Evolutionary conservation across 495 filamentous ascomycete species (phyloP), one percentile per base, ranked within the genome.

Genomic region (Chlorociboria aeruginascens): DNA sequence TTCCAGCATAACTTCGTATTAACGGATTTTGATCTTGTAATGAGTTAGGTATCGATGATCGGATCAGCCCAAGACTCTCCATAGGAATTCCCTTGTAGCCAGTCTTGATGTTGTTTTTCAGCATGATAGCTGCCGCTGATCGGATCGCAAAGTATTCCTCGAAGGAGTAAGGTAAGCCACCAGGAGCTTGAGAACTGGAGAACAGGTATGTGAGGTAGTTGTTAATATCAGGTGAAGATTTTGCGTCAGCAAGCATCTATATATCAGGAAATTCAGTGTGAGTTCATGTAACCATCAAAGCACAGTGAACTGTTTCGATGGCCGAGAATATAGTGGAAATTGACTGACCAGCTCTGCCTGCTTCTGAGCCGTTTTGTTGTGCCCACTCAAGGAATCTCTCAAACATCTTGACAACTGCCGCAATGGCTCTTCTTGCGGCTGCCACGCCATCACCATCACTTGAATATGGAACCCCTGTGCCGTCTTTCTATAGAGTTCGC

Each of bases 171-270:
- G 69, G 70, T 40, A 89, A 58, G 1, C 67, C 70, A 9, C 72
- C 54, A 12, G 83, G 78, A 32, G 73, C 66, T 48, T 79, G 71
- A 47, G 77, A 64, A 44, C 79, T 86, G 41, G 82, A 85, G 63
- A 93, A 84, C 14, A 99, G 74, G 61, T 88, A 96, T 42, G 86
- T 83, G 40, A 99, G 77, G 62, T 99, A 99, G 65, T 96, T 96
- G 66, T 90, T 86, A 71, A 96, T 87, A 63, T 96, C 90, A 8
- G 90, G 90, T 12, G 82, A 93, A 11, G 77, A 69, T 62, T 89
- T 90, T 32, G 93, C 92, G 71, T 93, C 85, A 45, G 79, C 73
- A 56, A 99, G 85, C 88, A 97, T 93, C 92, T 98, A 60, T 45
- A 61, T 58, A 43, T 25, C 58, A 40, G 45, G 37, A 33, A 48